Evolutionary conservation across 257 asterid species (phyloP), one percentile per base, ranked within the genome.

Genomic region (Solanum sitiens): DNA sequence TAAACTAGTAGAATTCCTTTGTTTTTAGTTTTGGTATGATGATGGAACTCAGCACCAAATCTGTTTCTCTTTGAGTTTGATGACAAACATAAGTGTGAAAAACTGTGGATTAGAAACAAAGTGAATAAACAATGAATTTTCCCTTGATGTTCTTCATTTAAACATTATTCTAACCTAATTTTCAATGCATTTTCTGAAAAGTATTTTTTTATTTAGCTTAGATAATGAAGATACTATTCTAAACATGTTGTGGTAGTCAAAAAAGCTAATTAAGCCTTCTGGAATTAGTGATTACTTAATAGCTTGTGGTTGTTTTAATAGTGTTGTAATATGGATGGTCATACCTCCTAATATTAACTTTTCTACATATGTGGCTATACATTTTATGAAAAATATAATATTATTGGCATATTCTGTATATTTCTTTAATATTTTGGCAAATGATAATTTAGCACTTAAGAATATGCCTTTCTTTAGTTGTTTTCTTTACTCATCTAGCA

Each of bases 391-490:
- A 79, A 45, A n/a, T 44, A 77, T 77, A 35, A 79, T 79, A 79
- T 16, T 27, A 47, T 47, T 79, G 65, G 84, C 84, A 45, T 79
- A 25, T 79, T 79, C 67, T 79, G 67, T 45, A 45, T 79, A 79
- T 45, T 79, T 79, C 6, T 45, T 45, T 45, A 25, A 63, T 44
- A 27, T 42, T 42, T 79, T n/a, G 85, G 67, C 16, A 79, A 79
- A 27, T 27, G 65, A 27, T 45, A 13, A 20, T 8, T 45, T 16
- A 44, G 65, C 65, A 13, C 15, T 2, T 45, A 14, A 79, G 84
- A 45, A 79, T 79, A 79, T 79, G 85, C 85, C 40, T 79, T 79
- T 79, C 85, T 79, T 77, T 79, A 79, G 85, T 85, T 85, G 87
- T 21, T 16, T 67, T 14, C 18, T 45, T 79, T 79, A 16, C 5